Base-by-base conservation (phyloP, 345 rosid genomes). In the Arabidopsis arenosa region DNA sequence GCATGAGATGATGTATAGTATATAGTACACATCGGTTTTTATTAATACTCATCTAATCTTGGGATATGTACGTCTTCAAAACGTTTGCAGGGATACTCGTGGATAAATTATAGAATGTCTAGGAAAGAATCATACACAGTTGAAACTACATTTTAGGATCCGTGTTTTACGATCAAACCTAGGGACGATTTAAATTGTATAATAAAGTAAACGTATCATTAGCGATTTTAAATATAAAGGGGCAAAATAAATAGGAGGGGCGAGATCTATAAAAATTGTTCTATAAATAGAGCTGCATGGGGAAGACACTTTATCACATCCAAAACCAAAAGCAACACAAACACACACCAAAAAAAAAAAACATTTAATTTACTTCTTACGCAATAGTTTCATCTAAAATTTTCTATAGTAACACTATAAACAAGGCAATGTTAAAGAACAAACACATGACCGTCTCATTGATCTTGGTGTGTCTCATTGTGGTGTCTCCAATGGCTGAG, bases 401-500 rank as follows among this genome's bases (percentile, higher is more conserved):
- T 26, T n/a, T 36, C 28, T 48, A 6, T 15, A 23, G 3, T 49
- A 53, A 53, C 39, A 39, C 10, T 6, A 62, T 40, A 33, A 72
- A 59, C 62, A 72, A 66, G 73, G 35, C 68, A 78, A 49, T 65
- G 68, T 37, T 59, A 36, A 72, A 65, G 57, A 78, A 72, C 68
- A 78, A 72, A 78, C 62, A 9, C 35, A 65, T 33, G 45, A 18
- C 47, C 40, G 32, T 71, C 48, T 65, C 76, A 14, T 6, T 78
- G 73, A 48, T 78, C 63, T 32, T 78, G 8, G 68, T 72, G 36
- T 72, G 56, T 72, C 73, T 78, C 40, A n/a, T 78, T 7, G 13
- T 78, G 17, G 41, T 78, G 63, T 75, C 79, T 45, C 83, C 84
- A 45, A 18, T 76, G 37, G 84, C 83, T 7, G 75, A 87, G 36